Percentiles rank a stretch among this genome's conserved stretches.
These are phyloP conservation scores for Mallotus repandus DNA, from an alignment of 441 rosid genomes.

Conservation along the genomic window DNA sequence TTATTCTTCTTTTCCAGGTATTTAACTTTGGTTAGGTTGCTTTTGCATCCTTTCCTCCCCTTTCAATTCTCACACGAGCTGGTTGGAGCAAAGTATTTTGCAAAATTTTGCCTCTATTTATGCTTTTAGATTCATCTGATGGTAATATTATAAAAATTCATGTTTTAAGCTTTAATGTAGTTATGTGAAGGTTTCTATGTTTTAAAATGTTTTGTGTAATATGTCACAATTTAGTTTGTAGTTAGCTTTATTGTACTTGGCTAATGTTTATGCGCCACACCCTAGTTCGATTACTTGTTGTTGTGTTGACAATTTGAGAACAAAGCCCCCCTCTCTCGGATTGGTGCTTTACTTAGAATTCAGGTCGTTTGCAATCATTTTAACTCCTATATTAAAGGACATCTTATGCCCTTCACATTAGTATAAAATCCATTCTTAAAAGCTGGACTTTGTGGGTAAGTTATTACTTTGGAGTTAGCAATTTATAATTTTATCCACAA, in stretches of 20 bases:
- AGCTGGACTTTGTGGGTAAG: background rate
- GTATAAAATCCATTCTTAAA: too few species aligned
- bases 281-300: background rate
- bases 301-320: conserved; percentile 8
- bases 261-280: background rate
- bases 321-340: background rate
- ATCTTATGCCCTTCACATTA: background rate
- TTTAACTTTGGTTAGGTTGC: background rate
- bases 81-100: background rate
- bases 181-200: background rate
- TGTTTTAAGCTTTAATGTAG: background rate
- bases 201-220: background rate
- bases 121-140: background rate
- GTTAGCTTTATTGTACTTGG: background rate
- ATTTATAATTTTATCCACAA: background rate
- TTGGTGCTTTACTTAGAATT: background rate
- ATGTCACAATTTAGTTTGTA: background rate
- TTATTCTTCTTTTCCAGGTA: conserved; percentile 87
- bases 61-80: background rate
- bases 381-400: background rate
- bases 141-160: background rate
- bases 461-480: background rate
- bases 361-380: background rate
- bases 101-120: background rate
- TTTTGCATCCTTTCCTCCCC: background rate